These are phyloP conservation scores for Kondoa subrosea DNA, from an alignment of 768 basidiomycete species.

Conservation along the genomic window DNA sequence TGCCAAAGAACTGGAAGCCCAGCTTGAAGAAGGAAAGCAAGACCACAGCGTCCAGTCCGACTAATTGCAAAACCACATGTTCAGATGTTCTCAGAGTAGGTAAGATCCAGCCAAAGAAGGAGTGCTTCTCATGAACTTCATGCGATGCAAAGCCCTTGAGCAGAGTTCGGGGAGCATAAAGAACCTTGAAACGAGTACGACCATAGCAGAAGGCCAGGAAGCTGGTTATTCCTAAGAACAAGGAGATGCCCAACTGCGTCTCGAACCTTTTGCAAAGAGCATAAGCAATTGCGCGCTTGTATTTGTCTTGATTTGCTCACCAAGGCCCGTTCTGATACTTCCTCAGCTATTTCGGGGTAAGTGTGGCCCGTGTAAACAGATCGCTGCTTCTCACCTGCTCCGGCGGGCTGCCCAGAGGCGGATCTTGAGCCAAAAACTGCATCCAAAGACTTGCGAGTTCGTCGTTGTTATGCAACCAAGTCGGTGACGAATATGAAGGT, in stretches of 20 bases:
- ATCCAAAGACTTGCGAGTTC: too few species aligned
- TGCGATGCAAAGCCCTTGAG: conserved; percentile 88
- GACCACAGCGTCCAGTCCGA: conserved; percentile 90
- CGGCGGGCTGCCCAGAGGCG: not conserved
- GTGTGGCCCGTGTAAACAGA: too few species aligned
- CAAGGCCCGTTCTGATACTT: not conserved
- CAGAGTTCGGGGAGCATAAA: conserved; percentile 85
- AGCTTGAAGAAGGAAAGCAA: conserved; percentile 92
- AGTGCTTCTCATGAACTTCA: conserved; percentile 68
- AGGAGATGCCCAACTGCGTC: conserved; percentile 67
- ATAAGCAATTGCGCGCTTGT: not conserved
- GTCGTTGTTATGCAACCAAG: too few species aligned
- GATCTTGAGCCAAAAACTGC: not conserved
- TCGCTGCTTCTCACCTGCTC: too few species aligned
- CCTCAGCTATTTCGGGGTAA: too few species aligned
- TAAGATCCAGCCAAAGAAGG: conserved; percentile 90
- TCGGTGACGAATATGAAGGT: too few species aligned
- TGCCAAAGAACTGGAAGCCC: conserved; percentile 76
- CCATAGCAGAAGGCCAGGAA: conserved; percentile 80
- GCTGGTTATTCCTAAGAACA: conserved; percentile 55
- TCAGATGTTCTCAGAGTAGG: conserved; percentile 82
- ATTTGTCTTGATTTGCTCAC: too few species aligned
- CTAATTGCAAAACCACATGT: conserved; percentile 83
- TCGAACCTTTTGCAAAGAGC: conserved; percentile 80
- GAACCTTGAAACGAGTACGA: conserved; percentile 67